Evolutionary conservation across 75 land plant genomes (phyloP).

Genomic region (Larix kaempferi): DNA sequence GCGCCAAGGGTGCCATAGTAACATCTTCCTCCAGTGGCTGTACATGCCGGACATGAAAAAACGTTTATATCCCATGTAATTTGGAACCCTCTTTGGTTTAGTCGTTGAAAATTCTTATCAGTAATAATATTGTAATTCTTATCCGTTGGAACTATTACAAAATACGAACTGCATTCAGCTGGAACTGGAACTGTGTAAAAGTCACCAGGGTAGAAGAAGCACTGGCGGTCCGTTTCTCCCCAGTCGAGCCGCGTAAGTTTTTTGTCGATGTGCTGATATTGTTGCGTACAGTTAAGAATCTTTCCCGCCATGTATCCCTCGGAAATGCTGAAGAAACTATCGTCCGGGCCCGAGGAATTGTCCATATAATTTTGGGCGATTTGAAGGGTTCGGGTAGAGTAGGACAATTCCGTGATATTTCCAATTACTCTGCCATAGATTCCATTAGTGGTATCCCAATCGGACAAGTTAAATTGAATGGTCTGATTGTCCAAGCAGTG

Average conservation of each 20-base stretch:
- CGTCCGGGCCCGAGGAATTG: too few species aligned
- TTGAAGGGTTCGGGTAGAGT: too few species aligned
- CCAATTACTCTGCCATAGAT: too few species aligned
- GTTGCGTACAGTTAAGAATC: not conserved
- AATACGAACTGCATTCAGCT: not conserved
- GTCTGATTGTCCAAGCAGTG: too few species aligned
- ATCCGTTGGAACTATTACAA: not conserved
- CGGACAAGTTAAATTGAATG: too few species aligned
- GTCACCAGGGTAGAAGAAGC: not conserved
- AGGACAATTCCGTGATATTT: too few species aligned
- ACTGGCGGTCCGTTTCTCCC: not conserved
- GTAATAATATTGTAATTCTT: not conserved
- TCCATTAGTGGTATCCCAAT: too few species aligned
- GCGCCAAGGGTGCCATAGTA: not conserved
- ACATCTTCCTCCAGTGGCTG: not conserved
- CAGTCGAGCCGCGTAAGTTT: not conserved
- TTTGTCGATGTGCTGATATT: not conserved
- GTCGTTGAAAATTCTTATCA: not conserved
- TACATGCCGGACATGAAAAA: not conserved
- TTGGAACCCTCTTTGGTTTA: not conserved
- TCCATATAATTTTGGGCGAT: too few species aligned
- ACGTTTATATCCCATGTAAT: not conserved
- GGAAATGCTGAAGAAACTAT: not conserved
- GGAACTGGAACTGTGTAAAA: too few species aligned
- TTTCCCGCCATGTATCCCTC: not conserved